Evolutionary conservation across 306 rosid genomes (phyloP), one percentile per base, ranked within the genome.

Genomic region (Lathyrus tuberosus): DNA sequence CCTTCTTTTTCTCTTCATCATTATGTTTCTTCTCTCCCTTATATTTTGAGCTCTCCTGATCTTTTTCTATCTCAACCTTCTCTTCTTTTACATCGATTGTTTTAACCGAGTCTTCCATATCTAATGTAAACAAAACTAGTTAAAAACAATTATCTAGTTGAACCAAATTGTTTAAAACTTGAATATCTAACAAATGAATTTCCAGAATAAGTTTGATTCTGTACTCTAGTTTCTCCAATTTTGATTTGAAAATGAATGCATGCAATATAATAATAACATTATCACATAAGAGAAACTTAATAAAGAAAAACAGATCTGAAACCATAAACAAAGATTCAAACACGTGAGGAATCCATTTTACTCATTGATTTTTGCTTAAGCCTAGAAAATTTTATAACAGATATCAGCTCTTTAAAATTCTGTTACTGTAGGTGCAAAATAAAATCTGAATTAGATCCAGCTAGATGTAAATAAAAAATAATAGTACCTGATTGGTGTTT

Each of bases 81-180:
- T 81, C 80, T 60, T 73, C 78, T 61, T 65, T 74, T 7, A 42
- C 79, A 54, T 78, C 79, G 15, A 42, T 68, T 17, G 60, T 77
- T 65, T 79, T 49, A 40, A 13, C 14, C 8, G 76, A n/a, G 49
- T 72, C 82, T 65, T 77, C 97, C 90, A 89, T 85, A 62, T 62
- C 75, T 15, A 47, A n/a, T 47, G 10, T 5, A 15, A 47, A 15
- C 20, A 49, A 48, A 48, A 16, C 24, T 48, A 2, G 24, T n/a
- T n/a, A n/a, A n/a, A n/a, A n/a, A n/a, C n/a, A n/a, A n/a, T n/a
- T n/a, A n/a, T n/a, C n/a, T n/a, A n/a, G n/a, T n/a, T n/a, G n/a
- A n/a, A n/a, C n/a, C n/a, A n/a, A n/a, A n/a, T n/a, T n/a, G n/a
- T n/a, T n/a, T n/a, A n/a, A n/a, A n/a, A n/a, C n/a, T n/a, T n/a